A percentile compares a stretch with the other conserved stretches of the same genome.
These are phyloP conservation scores for Gillenia trifoliata DNA, from an alignment of 306 rosid genomes.

Conservation along the genomic window DNA sequence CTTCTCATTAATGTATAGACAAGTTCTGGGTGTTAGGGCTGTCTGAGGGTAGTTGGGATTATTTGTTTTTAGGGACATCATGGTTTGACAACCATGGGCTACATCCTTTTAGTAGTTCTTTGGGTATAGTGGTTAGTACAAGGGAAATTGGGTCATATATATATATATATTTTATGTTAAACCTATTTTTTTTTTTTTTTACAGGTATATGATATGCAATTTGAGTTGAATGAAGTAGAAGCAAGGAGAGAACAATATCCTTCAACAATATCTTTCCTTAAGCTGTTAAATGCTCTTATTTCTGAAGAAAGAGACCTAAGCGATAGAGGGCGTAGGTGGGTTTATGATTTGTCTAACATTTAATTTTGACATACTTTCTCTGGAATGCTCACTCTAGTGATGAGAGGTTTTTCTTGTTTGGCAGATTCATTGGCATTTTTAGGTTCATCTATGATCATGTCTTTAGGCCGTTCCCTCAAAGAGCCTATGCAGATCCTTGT, in stretches of 20 bases:
- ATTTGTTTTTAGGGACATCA: background rate
- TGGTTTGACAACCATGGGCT: too few relatives aligned
- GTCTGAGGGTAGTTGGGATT: background rate
- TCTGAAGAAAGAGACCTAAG: constrained; percentile 87
- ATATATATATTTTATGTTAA: constrained; percentile 3
- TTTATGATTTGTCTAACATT: constrained; percentile 12
- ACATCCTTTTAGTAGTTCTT: background rate
- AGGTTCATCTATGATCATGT: constrained; percentile 92
- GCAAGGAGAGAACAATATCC: constrained; percentile 97
- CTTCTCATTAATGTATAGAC: background rate
- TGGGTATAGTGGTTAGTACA: background rate
- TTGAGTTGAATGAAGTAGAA: constrained; percentile 89
- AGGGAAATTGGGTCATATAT: background rate
- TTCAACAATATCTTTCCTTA: constrained; percentile 90
- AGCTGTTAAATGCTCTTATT: constrained; percentile 82
- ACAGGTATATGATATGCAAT: constrained; percentile 98
- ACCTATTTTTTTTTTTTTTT: constrained; percentile 19
- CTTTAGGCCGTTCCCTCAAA: constrained; percentile 95
- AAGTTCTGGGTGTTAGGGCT: background rate
- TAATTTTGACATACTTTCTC: constrained; percentile 11
- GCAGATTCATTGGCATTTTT: constrained; percentile 94
- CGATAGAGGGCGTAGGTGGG: constrained; percentile 87
- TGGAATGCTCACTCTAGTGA: constrained; percentile 5
- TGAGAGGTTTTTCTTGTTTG: constrained; percentile 5
- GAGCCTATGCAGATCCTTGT: constrained; percentile 82